Percentiles rank a stretch among this genome's conserved stretches.
Evolutionary conservation across 169 alveolate genomes (phyloP).

Genomic region (Plasmodium fragile): DNA sequence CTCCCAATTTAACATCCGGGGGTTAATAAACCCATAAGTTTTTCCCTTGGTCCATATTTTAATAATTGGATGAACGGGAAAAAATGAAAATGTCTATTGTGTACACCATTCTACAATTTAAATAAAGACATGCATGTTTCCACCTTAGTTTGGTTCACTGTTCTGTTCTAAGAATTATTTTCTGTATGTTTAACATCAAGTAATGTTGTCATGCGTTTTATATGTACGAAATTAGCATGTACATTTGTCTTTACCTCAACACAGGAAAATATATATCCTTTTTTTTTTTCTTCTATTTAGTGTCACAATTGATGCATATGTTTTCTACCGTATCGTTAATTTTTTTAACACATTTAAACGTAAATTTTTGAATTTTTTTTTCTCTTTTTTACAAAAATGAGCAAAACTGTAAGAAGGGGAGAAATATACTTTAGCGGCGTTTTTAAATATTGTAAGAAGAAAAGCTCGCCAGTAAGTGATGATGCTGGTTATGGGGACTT

Average conservation of each 20-base stretch:
- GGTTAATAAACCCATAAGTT: neutral
- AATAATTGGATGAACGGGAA: neutral
- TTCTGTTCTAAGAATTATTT: neutral
- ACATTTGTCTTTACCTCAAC: neutral
- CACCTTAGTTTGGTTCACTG: neutral
- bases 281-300: neutral
- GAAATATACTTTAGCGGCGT: conserved; percentile 45
- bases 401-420: conserved; percentile 23
- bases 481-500: neutral
- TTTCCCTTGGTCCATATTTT: neutral
- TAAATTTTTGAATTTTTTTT: neutral
- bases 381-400: conserved; percentile 8
- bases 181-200: neutral
- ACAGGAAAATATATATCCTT: neutral
- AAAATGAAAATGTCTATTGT: neutral
- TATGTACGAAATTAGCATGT: neutral
- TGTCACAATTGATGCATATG: neutral
- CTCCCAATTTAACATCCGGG: neutral
- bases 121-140: neutral
- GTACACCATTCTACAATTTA: neutral
- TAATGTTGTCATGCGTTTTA: neutral
- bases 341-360: neutral
- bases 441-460: conserved; percentile 47
- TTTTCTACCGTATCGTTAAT: neutral
- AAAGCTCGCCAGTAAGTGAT: conserved; percentile 3